Percentiles rank a stretch among this genome's conserved stretches.
Evolutionary conservation across 2,329 filamentous ascomycete genomes (phyloP).

Genomic region (Zopfia rhizophila): DNA sequence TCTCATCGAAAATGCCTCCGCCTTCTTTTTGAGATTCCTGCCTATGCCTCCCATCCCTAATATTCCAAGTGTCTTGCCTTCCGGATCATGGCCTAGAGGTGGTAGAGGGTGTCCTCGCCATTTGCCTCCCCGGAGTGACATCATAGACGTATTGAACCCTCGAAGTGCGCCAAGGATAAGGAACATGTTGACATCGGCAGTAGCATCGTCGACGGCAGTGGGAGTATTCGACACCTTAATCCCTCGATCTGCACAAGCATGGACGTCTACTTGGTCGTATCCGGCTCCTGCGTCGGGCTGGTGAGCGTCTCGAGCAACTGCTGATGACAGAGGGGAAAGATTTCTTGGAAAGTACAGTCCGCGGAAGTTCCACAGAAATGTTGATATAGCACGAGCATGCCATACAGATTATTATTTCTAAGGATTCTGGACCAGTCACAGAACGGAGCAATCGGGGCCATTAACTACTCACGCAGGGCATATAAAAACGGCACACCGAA

Average conservation of each 20-base stretch:
- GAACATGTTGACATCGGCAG: slow-evolving; percentile 83
- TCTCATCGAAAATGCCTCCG: slow-evolving; percentile 78
- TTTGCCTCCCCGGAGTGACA: slow-evolving; percentile 70
- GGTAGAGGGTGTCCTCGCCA: slow-evolving; percentile 70
- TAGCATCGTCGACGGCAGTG: slow-evolving; percentile 83
- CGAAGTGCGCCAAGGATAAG: slow-evolving; percentile 82
- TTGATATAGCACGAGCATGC: too few species aligned
- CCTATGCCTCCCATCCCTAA: slow-evolving; percentile 90
- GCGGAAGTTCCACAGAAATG: too few species aligned
- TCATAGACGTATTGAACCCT: slow-evolving; percentile 75
- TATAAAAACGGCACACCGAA: too few species aligned
- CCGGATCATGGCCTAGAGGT: slow-evolving; percentile 77
- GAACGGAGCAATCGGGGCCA: too few species aligned
- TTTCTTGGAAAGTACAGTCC: too few species aligned
- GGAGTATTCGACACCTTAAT: slow-evolving; percentile 83
- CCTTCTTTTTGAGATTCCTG: slow-evolving; percentile 78
- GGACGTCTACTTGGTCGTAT: slow-evolving; percentile 83
- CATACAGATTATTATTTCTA: too few species aligned
- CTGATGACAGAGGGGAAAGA: too few species aligned
- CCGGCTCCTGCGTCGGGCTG: slow-evolving; percentile 80
- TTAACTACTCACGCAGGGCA: too few species aligned
- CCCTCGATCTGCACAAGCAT: slow-evolving; percentile 73
- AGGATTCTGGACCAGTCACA: too few species aligned
- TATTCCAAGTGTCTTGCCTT: slow-evolving; percentile 82
- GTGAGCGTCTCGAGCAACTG: too few species aligned